Percentiles rank a stretch among this genome's conserved stretches.
Conservation (phyloP, 176 grass and related monocot species). For the Tuctoria greenei region DNA sequence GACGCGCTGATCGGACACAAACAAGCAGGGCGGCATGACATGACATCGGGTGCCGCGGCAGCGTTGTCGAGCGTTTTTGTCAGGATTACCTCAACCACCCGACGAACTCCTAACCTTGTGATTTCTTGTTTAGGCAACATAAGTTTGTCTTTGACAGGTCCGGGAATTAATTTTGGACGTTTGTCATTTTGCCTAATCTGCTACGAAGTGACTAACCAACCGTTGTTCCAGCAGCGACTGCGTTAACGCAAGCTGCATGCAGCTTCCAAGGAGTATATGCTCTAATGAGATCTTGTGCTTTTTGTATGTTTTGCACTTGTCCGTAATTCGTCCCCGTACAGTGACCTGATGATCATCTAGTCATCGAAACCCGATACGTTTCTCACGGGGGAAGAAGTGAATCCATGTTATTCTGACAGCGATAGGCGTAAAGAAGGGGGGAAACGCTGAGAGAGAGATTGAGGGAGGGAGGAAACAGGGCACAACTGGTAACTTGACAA, state of each 20-base stretch:
- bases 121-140: neutral
- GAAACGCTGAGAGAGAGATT: no score
- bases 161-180: neutral
- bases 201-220: constrained; percentile 32
- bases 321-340: neutral
- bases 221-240: no score
- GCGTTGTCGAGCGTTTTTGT: constrained; percentile 39
- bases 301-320: constrained; percentile 29
- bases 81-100: constrained; percentile 46
- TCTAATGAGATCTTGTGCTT: neutral
- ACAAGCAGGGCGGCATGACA: neutral
- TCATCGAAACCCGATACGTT: constrained; percentile 2
- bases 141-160: constrained; percentile 40
- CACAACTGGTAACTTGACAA: constrained; percentile 24
- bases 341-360: neutral
- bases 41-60: constrained; percentile 19
- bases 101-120: constrained; percentile 11
- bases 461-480: neutral
- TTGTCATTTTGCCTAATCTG: constrained; percentile 30
- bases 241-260: neutral
- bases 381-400: neutral
- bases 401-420: constrained; percentile 3
- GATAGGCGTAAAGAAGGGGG: neutral
- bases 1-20: neutral
- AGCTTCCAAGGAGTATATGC: neutral